Percentiles rank a stretch among this genome's conserved stretches.
phyloP scores from a whole-genome alignment of 805 yeast genomes.

The Nakazawaea laoshanensis region DNA sequence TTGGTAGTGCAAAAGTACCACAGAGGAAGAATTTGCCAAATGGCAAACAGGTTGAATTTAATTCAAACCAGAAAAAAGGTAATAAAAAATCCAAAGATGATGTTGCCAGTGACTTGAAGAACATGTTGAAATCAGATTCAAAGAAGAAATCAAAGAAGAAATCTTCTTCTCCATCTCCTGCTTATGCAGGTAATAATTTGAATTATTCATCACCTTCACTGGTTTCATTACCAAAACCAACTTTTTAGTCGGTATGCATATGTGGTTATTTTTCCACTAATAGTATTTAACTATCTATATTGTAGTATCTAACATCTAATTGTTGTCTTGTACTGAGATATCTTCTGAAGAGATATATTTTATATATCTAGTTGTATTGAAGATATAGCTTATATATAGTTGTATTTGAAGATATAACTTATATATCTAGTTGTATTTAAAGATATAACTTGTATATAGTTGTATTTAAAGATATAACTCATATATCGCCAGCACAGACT shows the following conservation, averaged over 20 bases:
- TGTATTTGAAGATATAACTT: no score
- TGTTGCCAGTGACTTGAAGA: constrained; percentile 6
- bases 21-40: not conserved
- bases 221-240: constrained; percentile 12
- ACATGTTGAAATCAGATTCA: constrained; percentile 3
- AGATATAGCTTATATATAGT: no score
- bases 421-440: no score
- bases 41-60: constrained; percentile 1
- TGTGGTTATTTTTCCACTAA: no score
- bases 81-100: constrained; percentile 6
- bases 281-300: no score
- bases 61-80: not conserved
- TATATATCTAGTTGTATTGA: no score
- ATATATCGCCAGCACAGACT: no score
- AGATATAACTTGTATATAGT: no score
- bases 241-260: constrained; percentile 11
- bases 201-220: constrained; percentile 11
- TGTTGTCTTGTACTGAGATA: no score
- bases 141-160: not conserved
- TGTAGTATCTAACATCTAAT: no score
- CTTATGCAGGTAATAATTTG: constrained; percentile 13
- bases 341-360: no score
- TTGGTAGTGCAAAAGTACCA: constrained; percentile 1
- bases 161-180: not conserved
- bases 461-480: no score